Evolutionary conservation across 306 rosid species (phyloP), one percentile per base, ranked within the genome.

Genomic region (Argentina anserina): DNA sequence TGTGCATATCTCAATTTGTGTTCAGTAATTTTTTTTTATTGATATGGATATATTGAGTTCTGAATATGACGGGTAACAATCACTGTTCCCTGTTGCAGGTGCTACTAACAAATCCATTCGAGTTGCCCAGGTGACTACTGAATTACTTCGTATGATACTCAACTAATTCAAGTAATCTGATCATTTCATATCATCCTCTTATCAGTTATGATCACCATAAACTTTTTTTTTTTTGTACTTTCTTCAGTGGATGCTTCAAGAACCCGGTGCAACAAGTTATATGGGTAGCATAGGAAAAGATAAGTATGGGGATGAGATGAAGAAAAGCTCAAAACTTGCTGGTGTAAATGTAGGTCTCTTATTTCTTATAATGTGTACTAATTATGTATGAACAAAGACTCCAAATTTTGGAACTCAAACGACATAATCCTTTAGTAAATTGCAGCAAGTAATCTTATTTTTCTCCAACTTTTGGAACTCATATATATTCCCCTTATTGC

Each of bases 211-310:
- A 58, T 69, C 63, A 70, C 66, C 7, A 1, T 40, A 15, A 46
- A 4, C 3, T 28, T 7, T 23, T 26, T 17, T 17, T 1, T 6
- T 5, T 33, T 15, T 20, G n/a, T n/a, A 29, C 59, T 15, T 83
- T 23, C 15, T 77, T 12, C 62, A 94, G 97, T 94, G 99, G 96
- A 46, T 94, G 90, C 95, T 94, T 80, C 96, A 94, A 88, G 75
- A 26, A 49, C 95, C 99, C 31, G 95, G 95, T 42, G 97, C 95
- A 74, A 89, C 99, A 26, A 81, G 95, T 81, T 94, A 85, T 81
- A 94, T 94, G 1, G 99, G 99, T 50, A 80, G 89, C 88, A 91
- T 91, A 17, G 97, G 99, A 70, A 94, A 89, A 88, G 97, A 94
- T 82, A 94, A 89, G 74, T 91, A 72, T 81, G 99, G 96, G 15